Percentiles rank a stretch among this genome's conserved stretches.
These are phyloP conservation scores for Coemansia sp. DNA, from an alignment of 192 early-diverging fungal species.

Conservation along the genomic window DNA sequence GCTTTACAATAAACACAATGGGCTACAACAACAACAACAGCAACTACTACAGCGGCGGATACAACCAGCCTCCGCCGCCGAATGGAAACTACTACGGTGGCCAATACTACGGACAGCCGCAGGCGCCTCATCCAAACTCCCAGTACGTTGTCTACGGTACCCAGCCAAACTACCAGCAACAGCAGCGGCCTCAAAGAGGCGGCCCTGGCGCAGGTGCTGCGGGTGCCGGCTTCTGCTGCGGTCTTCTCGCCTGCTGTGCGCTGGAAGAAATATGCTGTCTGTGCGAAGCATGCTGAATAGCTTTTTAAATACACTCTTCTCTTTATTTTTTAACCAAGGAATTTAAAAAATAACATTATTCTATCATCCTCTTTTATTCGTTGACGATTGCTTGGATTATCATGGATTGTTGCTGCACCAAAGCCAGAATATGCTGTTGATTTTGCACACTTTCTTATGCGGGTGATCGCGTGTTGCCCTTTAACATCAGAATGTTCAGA, in stretches of 20 bases:
- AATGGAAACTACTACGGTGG: conserved; percentile 6
- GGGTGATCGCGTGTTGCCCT: no score
- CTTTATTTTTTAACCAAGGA: not conserved
- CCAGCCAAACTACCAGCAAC: not conserved
- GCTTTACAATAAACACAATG: conserved; percentile 1
- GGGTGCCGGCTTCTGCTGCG: conserved; percentile 23
- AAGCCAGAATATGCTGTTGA: no score
- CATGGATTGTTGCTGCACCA: no score
- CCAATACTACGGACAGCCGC: conserved; percentile 25
- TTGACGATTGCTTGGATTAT: no score
- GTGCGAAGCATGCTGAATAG: not conserved
- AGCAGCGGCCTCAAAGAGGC: not conserved
- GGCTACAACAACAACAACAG: conserved; percentile 10
- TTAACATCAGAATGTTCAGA: not conserved
- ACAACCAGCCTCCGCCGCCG: conserved; percentile 16
- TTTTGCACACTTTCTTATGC: no score
- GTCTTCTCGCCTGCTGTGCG: conserved; percentile 23
- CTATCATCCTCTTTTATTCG: no score
- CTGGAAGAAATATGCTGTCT: conserved; percentile 18
- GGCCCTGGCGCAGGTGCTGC: conserved; percentile 13
- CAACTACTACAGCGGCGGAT: conserved; percentile 16
- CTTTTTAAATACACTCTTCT: not conserved
- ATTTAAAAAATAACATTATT: not conserved
- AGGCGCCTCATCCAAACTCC: conserved; percentile 18
- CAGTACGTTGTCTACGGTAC: conserved; percentile 12